Evolutionary conservation across 1,139 yeast genomes (phyloP).

Genomic region (Geotrichum carabidarum): DNA sequence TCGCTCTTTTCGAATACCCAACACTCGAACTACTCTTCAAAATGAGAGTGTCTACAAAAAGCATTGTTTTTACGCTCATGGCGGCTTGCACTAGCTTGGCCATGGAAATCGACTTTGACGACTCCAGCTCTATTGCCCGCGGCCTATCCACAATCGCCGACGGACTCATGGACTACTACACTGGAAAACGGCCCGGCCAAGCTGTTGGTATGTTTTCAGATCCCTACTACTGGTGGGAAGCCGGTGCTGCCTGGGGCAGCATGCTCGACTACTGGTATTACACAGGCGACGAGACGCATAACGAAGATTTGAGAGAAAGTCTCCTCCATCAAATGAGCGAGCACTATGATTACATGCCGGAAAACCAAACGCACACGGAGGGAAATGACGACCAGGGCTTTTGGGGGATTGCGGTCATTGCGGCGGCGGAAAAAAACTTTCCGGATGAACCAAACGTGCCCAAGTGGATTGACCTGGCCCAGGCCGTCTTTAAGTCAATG

Average conservation of each 20-base stretch:
- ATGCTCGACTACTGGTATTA: conserved; percentile 61
- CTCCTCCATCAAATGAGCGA: conserved; percentile 62
- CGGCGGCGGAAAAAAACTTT: conserved; percentile 77
- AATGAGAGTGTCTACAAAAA: not conserved
- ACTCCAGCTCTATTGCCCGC: conserved; percentile 27
- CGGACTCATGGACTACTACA: conserved; percentile 73
- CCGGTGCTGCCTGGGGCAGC: conserved; percentile 84
- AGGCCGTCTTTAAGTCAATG: conserved; percentile 87
- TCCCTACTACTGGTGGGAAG: conserved; percentile 94
- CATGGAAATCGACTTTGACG: conserved; percentile 24
- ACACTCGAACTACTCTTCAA: not conserved
- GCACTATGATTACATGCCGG: conserved; percentile 67
- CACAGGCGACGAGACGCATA: conserved; percentile 60
- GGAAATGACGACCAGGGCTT: conserved; percentile 93
- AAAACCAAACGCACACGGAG: conserved; percentile 68
- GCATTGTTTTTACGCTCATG: not conserved
- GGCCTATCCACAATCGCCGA: conserved; percentile 54
- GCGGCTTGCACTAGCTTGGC: not conserved
- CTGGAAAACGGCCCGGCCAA: conserved; percentile 60
- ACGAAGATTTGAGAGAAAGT: conserved; percentile 51
- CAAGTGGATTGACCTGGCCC: conserved; percentile 67
- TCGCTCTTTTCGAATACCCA: not conserved
- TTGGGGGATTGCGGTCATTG: conserved; percentile 83
- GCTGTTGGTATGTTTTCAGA: conserved; percentile 67
- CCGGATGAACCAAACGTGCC: conserved; percentile 48